Evolutionary conservation across 139 green algal species (phyloP).

Genomic region (Chlamydomonas asymmetrica): DNA sequence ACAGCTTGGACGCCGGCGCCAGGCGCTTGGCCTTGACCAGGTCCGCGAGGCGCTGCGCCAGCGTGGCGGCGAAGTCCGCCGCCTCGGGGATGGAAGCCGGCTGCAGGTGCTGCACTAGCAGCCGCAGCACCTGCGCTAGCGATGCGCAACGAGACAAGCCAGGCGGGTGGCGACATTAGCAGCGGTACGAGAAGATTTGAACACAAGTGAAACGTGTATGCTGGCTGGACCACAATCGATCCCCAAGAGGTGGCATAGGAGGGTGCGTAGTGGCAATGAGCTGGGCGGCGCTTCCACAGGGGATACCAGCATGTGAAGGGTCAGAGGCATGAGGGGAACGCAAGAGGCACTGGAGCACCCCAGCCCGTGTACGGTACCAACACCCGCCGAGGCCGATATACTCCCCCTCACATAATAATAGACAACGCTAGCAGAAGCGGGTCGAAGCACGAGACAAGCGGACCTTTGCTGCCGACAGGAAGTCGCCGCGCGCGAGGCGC

Average conservation of each 20-base stretch:
- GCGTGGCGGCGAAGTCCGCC: conserved; percentile 30
- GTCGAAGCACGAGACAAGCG: background rate
- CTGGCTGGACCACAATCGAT: too few species aligned
- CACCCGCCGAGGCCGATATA: too few species aligned
- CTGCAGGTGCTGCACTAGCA: conserved; percentile 15
- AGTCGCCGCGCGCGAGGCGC: conserved; percentile 33
- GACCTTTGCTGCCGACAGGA: conserved; percentile 30
- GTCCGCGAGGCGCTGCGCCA: conserved; percentile 29
- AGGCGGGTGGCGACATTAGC: background rate
- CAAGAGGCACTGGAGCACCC: too few species aligned
- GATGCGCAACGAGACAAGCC: background rate
- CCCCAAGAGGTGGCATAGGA: too few species aligned
- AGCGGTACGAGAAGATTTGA: too few species aligned
- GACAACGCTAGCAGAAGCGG: background rate
- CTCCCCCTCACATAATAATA: too few species aligned
- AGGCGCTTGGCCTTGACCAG: conserved; percentile 41
- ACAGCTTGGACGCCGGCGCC: conserved; percentile 39
- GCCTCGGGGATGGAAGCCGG: conserved; percentile 16
- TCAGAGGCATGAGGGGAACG: background rate
- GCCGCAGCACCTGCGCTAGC: background rate
- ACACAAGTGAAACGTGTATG: too few species aligned
- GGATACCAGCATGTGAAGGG: background rate
- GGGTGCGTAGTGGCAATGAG: too few species aligned
- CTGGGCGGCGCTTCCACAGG: too few species aligned
- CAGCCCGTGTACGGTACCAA: too few species aligned